Conservation (phyloP, 2,329 filamentous ascomycete genomes). For the Phialemoniopsis sp. region DNA sequence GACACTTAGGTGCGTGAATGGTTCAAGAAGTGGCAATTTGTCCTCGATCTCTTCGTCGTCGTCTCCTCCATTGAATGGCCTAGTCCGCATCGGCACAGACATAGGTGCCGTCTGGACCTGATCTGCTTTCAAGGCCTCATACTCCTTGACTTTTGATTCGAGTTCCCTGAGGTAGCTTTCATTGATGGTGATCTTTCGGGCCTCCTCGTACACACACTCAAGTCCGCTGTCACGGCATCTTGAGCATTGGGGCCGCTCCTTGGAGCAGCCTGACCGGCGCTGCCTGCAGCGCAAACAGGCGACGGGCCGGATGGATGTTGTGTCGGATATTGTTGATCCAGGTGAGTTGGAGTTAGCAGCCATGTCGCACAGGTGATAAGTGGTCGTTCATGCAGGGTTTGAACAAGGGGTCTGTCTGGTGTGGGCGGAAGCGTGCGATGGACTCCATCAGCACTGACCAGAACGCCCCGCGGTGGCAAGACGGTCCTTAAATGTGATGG, state of each 20-base stretch:
- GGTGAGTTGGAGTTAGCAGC: too few species aligned
- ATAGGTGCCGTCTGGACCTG: not conserved
- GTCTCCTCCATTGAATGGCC: constrained; percentile 12
- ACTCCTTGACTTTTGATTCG: constrained; percentile 23
- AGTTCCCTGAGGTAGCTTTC: constrained; percentile 26
- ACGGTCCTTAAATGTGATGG: too few species aligned
- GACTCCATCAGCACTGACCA: too few species aligned
- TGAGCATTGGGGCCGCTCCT: constrained; percentile 27
- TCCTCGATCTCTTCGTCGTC: constrained; percentile 25
- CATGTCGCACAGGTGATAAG: too few species aligned
- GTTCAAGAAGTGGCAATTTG: constrained; percentile 23
- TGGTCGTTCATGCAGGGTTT: too few species aligned
- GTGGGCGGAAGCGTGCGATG: too few species aligned
- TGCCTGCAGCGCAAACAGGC: constrained; percentile 18
- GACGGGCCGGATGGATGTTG: too few species aligned
- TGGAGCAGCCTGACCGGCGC: constrained; percentile 28
- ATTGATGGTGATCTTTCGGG: constrained; percentile 26
- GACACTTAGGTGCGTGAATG: constrained; percentile 27
- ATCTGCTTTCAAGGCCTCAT: constrained; percentile 15
- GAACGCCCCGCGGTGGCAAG: too few species aligned
- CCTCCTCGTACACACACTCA: constrained; percentile 26
- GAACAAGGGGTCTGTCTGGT: too few species aligned
- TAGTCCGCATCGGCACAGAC: not conserved
- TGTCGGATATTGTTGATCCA: too few species aligned
- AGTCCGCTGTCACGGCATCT: constrained; percentile 23